Conservation (phyloP, 805 yeast genomes). For the Priceomyces medius region DNA sequence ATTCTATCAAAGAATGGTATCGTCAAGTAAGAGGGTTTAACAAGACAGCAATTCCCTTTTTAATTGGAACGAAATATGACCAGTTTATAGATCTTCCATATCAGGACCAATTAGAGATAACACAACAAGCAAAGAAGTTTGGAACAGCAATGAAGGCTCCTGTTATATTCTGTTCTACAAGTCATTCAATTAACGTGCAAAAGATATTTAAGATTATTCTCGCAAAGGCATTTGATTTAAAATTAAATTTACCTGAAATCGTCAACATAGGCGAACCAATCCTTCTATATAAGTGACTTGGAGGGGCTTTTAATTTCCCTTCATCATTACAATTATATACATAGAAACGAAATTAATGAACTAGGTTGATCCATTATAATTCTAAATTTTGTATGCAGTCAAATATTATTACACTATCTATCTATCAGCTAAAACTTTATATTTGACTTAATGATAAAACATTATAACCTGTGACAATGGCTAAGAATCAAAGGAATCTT, state of each 20-base stretch:
- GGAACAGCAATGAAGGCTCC: slow-evolving; percentile 88
- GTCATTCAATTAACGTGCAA: slow-evolving; percentile 89
- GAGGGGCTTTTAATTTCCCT: background rate
- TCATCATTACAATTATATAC: background rate
- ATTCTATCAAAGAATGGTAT: slow-evolving; percentile 93
- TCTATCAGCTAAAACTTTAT: too few relatives aligned
- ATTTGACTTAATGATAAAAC: background rate
- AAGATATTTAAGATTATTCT: slow-evolving; percentile 89
- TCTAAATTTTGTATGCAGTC: background rate
- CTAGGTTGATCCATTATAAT: background rate
- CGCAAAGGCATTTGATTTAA: slow-evolving; percentile 86
- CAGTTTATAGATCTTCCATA: slow-evolving; percentile 74
- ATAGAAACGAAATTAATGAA: slow-evolving; percentile 7
- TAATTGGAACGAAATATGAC: slow-evolving; percentile 94
- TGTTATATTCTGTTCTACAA: slow-evolving; percentile 84
- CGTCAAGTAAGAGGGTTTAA: slow-evolving; percentile 87
- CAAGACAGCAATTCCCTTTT: slow-evolving; percentile 83
- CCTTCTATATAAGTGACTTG: slow-evolving; percentile 53
- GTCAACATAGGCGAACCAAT: slow-evolving; percentile 89
- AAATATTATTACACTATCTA: too few relatives aligned
- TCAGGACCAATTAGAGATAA: slow-evolving; percentile 80
- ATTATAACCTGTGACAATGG: slow-evolving; percentile 13
- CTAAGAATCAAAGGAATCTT: slow-evolving; percentile 17
- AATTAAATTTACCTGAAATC: slow-evolving; percentile 80
- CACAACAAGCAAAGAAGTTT: slow-evolving; percentile 77